Evolutionary conservation across 257 asterid genomes (phyloP).

Genomic region (Coffea canephora): DNA sequence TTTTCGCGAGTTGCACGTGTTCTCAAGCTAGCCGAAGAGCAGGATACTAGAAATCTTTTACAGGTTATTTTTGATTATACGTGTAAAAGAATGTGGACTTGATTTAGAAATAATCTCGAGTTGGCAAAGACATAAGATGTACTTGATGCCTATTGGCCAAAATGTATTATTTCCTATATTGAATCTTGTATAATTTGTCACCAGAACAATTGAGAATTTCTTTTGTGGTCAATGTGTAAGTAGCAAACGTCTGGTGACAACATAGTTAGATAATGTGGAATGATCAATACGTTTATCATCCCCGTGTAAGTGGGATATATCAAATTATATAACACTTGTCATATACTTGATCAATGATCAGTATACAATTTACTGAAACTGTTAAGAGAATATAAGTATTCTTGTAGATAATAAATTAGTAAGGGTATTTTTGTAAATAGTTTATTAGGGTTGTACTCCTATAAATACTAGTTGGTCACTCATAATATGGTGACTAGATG

Average conservation of each 20-base stretch:
- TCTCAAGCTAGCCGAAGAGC: constrained; percentile 61
- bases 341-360: neutral
- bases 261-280: neutral
- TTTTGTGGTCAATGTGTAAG: neutral
- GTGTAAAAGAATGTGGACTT: constrained; percentile 56
- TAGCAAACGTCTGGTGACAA: neutral
- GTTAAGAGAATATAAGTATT: no score
- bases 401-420: no score
- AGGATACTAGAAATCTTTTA: constrained; percentile 60
- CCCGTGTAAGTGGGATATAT: neutral
- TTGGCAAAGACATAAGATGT: neutral
- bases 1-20: constrained; percentile 76
- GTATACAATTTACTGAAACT: no score
- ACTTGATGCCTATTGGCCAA: neutral
- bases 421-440: no score
- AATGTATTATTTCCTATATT: neutral
- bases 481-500: no score
- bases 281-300: neutral
- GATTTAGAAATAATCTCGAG: neutral
- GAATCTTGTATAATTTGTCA: neutral
- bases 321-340: no score
- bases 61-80: constrained; percentile 74
- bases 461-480: no score
- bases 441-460: no score
- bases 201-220: neutral